A percentile compares a stretch with the other conserved stretches of the same genome.
Conservation (phyloP, 768 basidiomycete species). For the Hortiboletus campestris region DNA sequence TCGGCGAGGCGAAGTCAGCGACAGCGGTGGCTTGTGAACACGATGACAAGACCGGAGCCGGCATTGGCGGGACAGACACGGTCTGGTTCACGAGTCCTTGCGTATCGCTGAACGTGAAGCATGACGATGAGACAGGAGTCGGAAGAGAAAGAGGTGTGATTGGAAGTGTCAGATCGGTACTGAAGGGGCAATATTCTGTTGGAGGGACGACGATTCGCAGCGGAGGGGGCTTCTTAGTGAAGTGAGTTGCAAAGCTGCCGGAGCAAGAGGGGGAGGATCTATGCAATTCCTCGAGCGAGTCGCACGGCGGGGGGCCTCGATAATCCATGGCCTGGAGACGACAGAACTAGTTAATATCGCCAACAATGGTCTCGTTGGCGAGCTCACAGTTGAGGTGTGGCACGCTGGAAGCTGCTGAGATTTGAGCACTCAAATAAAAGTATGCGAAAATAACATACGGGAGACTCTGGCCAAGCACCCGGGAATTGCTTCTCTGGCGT, state of each 20-base stretch:
- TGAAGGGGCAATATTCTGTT: constrained; percentile 34
- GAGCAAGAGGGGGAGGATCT: constrained; percentile 1
- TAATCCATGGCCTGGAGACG: constrained; percentile 17
- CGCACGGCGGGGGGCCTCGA: neutral
- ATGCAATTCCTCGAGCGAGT: constrained; percentile 15
- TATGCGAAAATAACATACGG: constrained; percentile 13
- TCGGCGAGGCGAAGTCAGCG: constrained; percentile 24
- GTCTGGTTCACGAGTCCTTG: constrained; percentile 12
- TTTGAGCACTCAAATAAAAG: neutral
- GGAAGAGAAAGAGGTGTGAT: constrained; percentile 27
- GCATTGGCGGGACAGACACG: constrained; percentile 7
- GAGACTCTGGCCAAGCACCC: constrained; percentile 25
- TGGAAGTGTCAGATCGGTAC: constrained; percentile 31
- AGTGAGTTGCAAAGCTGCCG: constrained; percentile 9
- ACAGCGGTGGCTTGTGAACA: constrained; percentile 7
- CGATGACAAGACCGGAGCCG: constrained; percentile 3
- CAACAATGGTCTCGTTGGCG: neutral
- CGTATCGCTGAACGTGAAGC: constrained; percentile 22
- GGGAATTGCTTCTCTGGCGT: constrained; percentile 18
- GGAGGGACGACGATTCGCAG: constrained; percentile 34
- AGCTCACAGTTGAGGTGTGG: constrained; percentile 1
- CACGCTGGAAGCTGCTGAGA: neutral
- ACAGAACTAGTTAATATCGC: neutral
- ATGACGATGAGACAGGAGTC: constrained; percentile 26
- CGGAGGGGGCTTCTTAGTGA: constrained; percentile 16